A percentile compares a stretch with the other conserved stretches of the same genome.
phyloP scores from a whole-genome alignment of 371 early-diverging fungal species.

The Apophysomyces sp. region DNA sequence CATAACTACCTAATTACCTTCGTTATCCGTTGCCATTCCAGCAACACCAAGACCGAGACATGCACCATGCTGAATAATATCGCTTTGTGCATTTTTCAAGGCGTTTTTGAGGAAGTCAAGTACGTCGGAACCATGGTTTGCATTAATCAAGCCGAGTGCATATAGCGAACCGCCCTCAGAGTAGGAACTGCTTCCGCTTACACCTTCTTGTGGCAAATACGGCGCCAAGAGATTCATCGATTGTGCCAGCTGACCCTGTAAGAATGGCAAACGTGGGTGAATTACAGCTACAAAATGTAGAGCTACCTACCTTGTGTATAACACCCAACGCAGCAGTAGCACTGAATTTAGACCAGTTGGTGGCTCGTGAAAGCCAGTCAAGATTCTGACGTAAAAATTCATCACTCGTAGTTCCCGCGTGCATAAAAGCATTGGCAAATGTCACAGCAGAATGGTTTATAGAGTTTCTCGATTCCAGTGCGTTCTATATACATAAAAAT shows the following conservation, averaged over 20 bases:
- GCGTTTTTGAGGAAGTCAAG: conserved; percentile 81
- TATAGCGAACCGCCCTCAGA: conserved; percentile 98
- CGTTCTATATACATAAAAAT: conserved; percentile 46
- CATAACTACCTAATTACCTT: conserved; percentile 39
- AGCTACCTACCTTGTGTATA: conserved; percentile 83
- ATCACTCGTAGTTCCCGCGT: conserved; percentile 98
- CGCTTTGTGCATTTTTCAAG: conserved; percentile 78
- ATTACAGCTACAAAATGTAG: background rate
- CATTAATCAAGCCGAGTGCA: conserved; percentile 98
- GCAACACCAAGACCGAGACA: conserved; percentile 97
- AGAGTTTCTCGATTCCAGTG: conserved; percentile 89
- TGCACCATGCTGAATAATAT: conserved; percentile 97
- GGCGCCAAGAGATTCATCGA: conserved; percentile 84
- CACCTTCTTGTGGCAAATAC: conserved; percentile 93
- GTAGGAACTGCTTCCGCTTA: conserved; percentile 75
- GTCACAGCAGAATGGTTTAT: conserved; percentile 94
- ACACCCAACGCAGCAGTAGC: conserved; percentile 99
- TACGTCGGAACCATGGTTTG: conserved; percentile 86
- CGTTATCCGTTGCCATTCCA: conserved; percentile 93
- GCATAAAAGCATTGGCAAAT: conserved; percentile 98
- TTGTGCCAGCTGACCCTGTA: conserved; percentile 85
- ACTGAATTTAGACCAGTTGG: conserved; percentile 99
- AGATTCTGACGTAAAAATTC: conserved; percentile 96
- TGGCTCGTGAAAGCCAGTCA: conserved; percentile 97
- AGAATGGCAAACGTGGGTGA: background rate